Conservation (phyloP, 805 yeast genomes). For the Metschnikowia lunata region DNA sequence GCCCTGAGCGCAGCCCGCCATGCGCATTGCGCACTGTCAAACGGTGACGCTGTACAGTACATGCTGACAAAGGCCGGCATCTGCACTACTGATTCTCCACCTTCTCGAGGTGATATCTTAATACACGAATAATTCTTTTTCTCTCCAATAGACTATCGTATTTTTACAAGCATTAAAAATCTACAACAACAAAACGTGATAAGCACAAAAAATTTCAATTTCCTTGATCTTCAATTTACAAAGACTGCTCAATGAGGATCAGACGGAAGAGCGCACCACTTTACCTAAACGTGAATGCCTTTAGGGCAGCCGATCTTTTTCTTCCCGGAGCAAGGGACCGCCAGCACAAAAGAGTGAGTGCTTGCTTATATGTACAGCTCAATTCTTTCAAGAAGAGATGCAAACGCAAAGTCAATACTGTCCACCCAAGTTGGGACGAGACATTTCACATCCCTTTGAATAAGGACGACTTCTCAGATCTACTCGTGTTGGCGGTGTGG, state of each 20-base stretch:
- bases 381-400: slow-evolving; percentile 29
- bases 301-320: slow-evolving; percentile 36
- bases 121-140: no score
- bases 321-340: slow-evolving; percentile 16
- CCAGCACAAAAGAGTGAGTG: slow-evolving; percentile 25
- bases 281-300: slow-evolving; percentile 31
- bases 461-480: slow-evolving; percentile 25
- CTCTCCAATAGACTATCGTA: no score
- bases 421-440: slow-evolving; percentile 40
- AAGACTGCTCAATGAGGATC: slow-evolving; percentile 8
- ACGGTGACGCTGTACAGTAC: no score
- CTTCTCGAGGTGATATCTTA: no score
- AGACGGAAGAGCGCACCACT: slow-evolving; percentile 14
- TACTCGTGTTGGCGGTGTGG: slow-evolving; percentile 35
- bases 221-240: no score
- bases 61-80: no score
- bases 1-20: no score
- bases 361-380: slow-evolving; percentile 33
- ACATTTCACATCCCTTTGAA: slow-evolving; percentile 28
- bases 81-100: no score
- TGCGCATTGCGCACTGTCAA: no score
- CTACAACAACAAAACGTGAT: no score
- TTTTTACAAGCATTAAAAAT: no score
- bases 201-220: no score
- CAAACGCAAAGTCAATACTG: slow-evolving; percentile 28